A percentile compares a stretch with the other conserved stretches of the same genome.
Evolutionary conservation across 371 early-diverging fungal species (phyloP).

Genomic region (Polyrhizophydium stewartii): DNA sequence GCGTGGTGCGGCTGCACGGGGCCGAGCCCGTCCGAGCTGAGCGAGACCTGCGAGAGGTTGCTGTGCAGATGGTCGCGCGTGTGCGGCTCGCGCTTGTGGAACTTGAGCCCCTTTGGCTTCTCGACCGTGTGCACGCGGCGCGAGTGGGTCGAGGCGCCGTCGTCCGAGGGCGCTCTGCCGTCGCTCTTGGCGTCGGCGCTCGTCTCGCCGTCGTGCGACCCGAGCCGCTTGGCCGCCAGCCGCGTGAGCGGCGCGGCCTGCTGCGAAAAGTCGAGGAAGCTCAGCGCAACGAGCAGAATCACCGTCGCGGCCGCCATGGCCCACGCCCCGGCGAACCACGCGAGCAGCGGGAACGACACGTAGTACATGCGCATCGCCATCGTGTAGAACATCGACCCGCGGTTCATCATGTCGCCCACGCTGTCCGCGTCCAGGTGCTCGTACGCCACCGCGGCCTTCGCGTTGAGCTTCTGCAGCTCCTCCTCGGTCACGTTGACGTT

Average conservation of each 20-base stretch:
- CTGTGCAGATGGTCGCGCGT: no score
- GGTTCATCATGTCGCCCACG: slow-evolving; percentile 19
- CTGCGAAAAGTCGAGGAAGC: slow-evolving; percentile 13
- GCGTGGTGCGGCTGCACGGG: no score
- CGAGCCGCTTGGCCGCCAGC: background rate
- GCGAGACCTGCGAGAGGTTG: no score
- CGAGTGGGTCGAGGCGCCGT: no score
- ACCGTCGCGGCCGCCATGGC: slow-evolving; percentile 7
- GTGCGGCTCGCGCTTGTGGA: background rate
- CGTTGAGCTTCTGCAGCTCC: slow-evolving; percentile 9
- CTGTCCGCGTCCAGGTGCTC: background rate
- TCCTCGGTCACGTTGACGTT: slow-evolving; percentile 17
- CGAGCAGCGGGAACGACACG: slow-evolving; percentile 12
- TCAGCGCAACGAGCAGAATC: slow-evolving; percentile 1
- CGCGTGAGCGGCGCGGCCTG: background rate
- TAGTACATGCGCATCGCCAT: slow-evolving; percentile 21
- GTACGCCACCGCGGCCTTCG: background rate
- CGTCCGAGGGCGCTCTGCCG: background rate
- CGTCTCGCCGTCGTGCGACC: background rate
- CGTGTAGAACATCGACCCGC: slow-evolving; percentile 21
- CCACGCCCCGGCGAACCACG: slow-evolving; percentile 17
- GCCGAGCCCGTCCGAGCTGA: no score
- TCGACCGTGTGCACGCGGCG: background rate
- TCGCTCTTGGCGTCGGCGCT: background rate
- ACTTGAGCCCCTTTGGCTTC: background rate